phyloP scores from a whole-genome alignment of 805 yeast species.

The Diddensiella transvaalensis region DNA sequence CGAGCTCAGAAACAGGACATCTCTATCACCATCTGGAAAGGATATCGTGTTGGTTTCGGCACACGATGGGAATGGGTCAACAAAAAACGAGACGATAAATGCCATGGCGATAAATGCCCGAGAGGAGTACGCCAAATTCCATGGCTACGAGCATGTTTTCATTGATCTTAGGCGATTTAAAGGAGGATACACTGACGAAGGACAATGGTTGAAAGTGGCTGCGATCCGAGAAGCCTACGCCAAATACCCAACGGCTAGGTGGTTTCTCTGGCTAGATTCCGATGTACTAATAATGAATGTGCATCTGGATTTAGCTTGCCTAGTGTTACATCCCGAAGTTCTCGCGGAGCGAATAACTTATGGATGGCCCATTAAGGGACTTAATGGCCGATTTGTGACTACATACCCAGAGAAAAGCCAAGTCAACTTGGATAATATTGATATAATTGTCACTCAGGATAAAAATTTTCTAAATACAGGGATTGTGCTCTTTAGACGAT shows the following conservation, averaged over 20 bases:
- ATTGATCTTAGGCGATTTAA: conserved; percentile 25
- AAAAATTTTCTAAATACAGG: conserved; percentile 31
- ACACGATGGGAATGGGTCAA: conserved; percentile 9
- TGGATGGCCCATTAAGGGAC: conserved; percentile 16
- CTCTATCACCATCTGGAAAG: not conserved
- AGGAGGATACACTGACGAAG: conserved; percentile 1
- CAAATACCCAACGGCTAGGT: conserved; percentile 32
- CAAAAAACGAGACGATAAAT: conserved; percentile 17
- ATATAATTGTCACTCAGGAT: conserved; percentile 30
- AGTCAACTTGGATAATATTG: conserved; percentile 22
- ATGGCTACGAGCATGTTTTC: conserved; percentile 32
- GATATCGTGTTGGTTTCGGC: conserved; percentile 12
- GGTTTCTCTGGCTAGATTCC: conserved; percentile 38
- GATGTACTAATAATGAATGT: conserved; percentile 35
- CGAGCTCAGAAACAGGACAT: not conserved
- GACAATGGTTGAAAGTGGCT: conserved; percentile 33
- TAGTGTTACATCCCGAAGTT: conserved; percentile 29
- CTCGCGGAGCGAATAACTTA: conserved; percentile 25
- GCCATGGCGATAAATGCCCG: conserved; percentile 26
- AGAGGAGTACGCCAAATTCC: conserved; percentile 29
- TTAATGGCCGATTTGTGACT: conserved; percentile 7
- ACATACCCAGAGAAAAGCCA: conserved; percentile 12
- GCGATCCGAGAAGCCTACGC: conserved; percentile 32
- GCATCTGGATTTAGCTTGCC: conserved; percentile 26
- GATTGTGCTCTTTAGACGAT: conserved; percentile 28